Base-by-base conservation (phyloP, 331 rosid genomes). In the Malus hybrid region DNA sequence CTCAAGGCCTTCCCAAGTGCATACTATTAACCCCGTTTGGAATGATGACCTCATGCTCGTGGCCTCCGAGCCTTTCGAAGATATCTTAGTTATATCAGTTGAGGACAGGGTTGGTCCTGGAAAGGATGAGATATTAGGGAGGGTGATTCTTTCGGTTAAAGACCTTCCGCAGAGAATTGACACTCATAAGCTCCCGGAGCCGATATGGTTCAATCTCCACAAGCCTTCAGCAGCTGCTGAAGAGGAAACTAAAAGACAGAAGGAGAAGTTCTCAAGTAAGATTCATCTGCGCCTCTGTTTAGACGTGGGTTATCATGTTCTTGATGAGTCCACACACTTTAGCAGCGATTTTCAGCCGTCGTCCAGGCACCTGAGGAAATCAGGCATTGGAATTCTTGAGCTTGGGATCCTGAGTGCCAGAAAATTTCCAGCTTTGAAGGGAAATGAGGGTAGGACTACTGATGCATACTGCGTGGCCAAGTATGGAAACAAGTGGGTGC, bases 291-390 rank as follows among this genome's bases (percentile, higher is more conserved):
- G 80, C 12, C 33, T 92, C 66, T 89, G 91, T 79, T 74, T 90
- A 7, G 99, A 95, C 60, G 85, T 80, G 0, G 97, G 97, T 4
- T 95, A 95, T 73, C 99, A 95, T 71, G 99, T 95, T 81, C 97
- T 95, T 7, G 99, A 95, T 22, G 99, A 95, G 82, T 83, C 98
- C 61, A 92, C 99, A 0, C 99, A 83, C 73, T 85, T 92, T 64
- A 95, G 99, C 85, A 95, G 99, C 42, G 96, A 95, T 80, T 86
- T 90, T 54, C 98, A 95, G 80, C 98, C 99, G 12, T 90, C 99
- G 6, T 88, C 96, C 46, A 92, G 76, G 77, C 85, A 82, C 71
- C 59, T 95, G 70, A 84, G 96, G 80, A 90, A 80, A 76, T 33
- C 79, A 20, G 73, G 81, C 82, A 90, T 95, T 76, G 99, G 99